Evolutionary conservation across 179 eudicot genomes (phyloP).

Genomic region (Beta lomatogona): DNA sequence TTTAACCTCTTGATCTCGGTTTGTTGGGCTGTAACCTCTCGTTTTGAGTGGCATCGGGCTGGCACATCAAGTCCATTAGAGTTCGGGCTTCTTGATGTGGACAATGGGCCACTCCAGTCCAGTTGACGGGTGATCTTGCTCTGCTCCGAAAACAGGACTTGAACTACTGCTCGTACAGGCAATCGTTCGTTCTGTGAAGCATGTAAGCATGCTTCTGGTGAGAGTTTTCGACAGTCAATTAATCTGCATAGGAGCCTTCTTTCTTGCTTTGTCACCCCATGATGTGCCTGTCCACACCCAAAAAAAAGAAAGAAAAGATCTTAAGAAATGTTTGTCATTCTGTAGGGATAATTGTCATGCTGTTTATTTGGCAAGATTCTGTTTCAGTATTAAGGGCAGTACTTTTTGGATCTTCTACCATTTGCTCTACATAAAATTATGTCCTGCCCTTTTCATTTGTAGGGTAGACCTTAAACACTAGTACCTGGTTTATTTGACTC

Average conservation of each 20-base stretch:
- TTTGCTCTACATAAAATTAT: slow-evolving; percentile 10
- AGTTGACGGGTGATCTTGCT: slow-evolving; percentile 54
- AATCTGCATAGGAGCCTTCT: slow-evolving; percentile 58
- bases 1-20: slow-evolving; percentile 60
- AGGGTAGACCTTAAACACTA: slow-evolving; percentile 19
- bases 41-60: slow-evolving; percentile 52
- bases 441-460: slow-evolving; percentile 27
- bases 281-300: slow-evolving; percentile 55
- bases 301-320: neutral
- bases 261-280: slow-evolving; percentile 64
- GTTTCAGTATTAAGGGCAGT: neutral
- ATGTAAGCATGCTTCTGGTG: slow-evolving; percentile 76
- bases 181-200: slow-evolving; percentile 81
- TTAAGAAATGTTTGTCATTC: neutral
- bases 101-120: slow-evolving; percentile 67
- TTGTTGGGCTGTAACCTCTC: slow-evolving; percentile 50
- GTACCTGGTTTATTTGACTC: slow-evolving; percentile 14
- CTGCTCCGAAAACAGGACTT: slow-evolving; percentile 78
- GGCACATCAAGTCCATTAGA: slow-evolving; percentile 34
- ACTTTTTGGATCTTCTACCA: slow-evolving; percentile 13
- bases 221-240: slow-evolving; percentile 71
- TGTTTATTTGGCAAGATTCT: slow-evolving; percentile 31
- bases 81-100: slow-evolving; percentile 38
- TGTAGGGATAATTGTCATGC: neutral
- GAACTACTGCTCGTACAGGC: slow-evolving; percentile 77